Conservation (phyloP, 2,329 filamentous ascomycete species). For the Hypoxylon rubiginosum region DNA sequence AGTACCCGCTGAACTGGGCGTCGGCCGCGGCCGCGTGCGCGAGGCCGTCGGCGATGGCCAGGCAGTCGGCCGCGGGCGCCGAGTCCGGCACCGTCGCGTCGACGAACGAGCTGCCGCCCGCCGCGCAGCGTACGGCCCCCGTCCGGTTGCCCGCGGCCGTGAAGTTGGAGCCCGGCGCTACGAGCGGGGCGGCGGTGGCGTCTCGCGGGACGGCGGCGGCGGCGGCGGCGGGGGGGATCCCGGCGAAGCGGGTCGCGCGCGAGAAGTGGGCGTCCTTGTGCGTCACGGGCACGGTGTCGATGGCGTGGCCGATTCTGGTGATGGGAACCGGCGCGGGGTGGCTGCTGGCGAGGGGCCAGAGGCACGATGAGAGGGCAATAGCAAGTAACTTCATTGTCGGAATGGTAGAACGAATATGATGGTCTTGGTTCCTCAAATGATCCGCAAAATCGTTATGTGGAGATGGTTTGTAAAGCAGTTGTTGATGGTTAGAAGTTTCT, state of each 20-base stretch:
- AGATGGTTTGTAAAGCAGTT: not conserved
- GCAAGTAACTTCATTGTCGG: slow-evolving; percentile 15
- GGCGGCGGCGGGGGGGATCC: not conserved
- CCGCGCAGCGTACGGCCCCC: slow-evolving; percentile 7
- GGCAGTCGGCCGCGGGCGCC: slow-evolving; percentile 17
- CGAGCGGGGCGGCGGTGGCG: not conserved
- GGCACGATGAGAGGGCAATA: slow-evolving; percentile 10
- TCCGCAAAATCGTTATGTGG: not conserved
- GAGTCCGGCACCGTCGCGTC: slow-evolving; percentile 17
- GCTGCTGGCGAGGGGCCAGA: slow-evolving; percentile 22
- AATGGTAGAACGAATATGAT: not conserved
- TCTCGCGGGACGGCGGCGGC: not conserved
- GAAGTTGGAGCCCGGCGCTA: not conserved
- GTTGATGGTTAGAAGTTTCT: not conserved
- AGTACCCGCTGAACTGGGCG: not conserved
- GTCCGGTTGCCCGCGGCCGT: no score
- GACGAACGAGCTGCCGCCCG: slow-evolving; percentile 15
- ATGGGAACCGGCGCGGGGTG: not conserved
- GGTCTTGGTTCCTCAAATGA: not conserved
- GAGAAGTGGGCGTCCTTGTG: not conserved
- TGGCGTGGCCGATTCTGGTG: not conserved
- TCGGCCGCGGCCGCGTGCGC: no score
- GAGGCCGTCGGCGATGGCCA: slow-evolving; percentile 13
- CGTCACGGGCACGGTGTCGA: not conserved
- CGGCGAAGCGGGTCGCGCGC: not conserved